These are phyloP conservation scores for Elsinoe fawcettii DNA, from an alignment of 2,329 filamentous ascomycete species.

Conservation along the genomic window DNA sequence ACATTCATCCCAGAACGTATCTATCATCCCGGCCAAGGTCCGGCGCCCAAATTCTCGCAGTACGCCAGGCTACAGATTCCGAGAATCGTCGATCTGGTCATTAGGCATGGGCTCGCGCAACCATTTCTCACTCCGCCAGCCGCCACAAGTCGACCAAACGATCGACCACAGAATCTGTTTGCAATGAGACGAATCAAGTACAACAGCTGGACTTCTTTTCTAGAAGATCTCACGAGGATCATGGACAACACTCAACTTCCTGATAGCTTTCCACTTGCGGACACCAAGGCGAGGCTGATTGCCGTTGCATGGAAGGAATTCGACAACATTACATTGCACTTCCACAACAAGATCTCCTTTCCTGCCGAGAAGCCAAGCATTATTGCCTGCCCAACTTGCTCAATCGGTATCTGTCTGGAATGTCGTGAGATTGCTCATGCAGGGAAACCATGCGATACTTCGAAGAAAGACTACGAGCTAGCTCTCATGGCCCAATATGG, in stretches of 20 bases:
- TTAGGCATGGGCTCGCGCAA: neutral
- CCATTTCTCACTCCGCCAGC: neutral
- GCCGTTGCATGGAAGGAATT: conserved; percentile 1
- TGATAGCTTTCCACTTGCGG: neutral
- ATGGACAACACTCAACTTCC: neutral
- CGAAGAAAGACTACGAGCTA: conserved; percentile 31
- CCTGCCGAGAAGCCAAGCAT: neutral
- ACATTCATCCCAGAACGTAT: conserved; percentile 38
- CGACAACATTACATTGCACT: conserved; percentile 5
- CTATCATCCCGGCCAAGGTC: neutral
- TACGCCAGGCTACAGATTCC: neutral
- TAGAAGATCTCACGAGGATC: conserved; percentile 10
- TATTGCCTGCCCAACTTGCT: conserved; percentile 40
- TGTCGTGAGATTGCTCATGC: conserved; percentile 39
- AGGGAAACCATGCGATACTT: conserved; percentile 30
- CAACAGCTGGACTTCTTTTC: neutral
- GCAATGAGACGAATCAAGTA: neutral
- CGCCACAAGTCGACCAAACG: neutral
- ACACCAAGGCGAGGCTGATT: neutral
- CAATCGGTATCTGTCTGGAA: conserved; percentile 34
- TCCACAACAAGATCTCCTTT: neutral
- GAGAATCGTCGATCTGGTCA: conserved; percentile 7
- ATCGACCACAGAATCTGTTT: neutral
- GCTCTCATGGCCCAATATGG: conserved; percentile 37
- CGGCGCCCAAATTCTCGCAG: neutral